Conservation (phyloP, 768 basidiomycete species). For the Clavulina sp. region DNA sequence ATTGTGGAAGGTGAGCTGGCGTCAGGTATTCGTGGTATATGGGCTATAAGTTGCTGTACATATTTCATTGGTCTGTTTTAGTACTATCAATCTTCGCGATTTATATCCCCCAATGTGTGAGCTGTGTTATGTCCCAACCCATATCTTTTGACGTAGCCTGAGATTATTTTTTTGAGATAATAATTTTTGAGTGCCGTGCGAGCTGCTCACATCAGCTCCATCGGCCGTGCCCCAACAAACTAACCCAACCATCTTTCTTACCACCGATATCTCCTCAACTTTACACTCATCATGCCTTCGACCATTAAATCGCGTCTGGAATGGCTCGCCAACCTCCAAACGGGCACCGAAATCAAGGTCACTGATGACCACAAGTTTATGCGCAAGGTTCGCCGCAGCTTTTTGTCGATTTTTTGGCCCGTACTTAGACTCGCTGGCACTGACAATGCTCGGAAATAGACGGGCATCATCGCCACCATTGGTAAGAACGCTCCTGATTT, state of each 20-base stretch:
- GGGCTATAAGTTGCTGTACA: no score
- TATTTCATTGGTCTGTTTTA: no score
- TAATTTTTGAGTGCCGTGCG: no score
- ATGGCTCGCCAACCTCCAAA: constrained; percentile 18
- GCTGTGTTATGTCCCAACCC: no score
- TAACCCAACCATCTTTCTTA: neutral
- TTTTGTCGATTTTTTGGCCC: constrained; percentile 3
- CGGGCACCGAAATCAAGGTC: neutral
- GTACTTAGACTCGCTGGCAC: constrained; percentile 7
- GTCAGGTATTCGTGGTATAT: no score
- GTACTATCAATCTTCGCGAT: no score
- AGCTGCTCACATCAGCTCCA: no score
- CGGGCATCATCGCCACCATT: constrained; percentile 95
- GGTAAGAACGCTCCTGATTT: constrained; percentile 31
- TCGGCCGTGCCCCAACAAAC: no score
- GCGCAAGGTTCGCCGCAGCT: constrained; percentile 55
- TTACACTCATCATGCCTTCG: neutral
- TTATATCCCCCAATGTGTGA: no score
- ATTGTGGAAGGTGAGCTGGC: no score
- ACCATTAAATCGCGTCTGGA: neutral
- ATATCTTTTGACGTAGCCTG: no score
- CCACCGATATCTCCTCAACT: neutral
- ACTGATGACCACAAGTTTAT: constrained; percentile 68
- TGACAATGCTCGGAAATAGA: constrained; percentile 31
- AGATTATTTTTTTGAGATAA: no score